Base-by-base conservation (phyloP, 2,329 filamentous ascomycete species). In the Delphinella strobiligena region DNA sequence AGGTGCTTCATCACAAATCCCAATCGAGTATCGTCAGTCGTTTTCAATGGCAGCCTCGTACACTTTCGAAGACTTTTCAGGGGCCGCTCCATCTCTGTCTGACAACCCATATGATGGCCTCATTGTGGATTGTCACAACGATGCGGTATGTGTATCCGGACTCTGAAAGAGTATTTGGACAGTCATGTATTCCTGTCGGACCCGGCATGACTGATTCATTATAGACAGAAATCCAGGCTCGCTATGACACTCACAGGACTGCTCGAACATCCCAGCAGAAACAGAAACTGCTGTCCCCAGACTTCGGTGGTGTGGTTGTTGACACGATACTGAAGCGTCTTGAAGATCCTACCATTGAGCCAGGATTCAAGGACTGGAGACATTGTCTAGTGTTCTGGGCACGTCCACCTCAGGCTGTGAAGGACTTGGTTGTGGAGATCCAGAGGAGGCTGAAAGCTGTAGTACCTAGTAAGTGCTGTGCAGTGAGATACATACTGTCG, bases 341-440 rank as follows among this genome's bases (percentile, higher is more conserved):
- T 22, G 72, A 80, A 48, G 69, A 79, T 32, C 72, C 72, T 1
- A 60, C 69, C 1, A 62, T 80, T 27, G 71, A 84, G 46, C 79
- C 78, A 1, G 75, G 74, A 1, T 93, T 82, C 55, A 58, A 68
- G 37, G 89, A 96, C 55, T 73, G 75, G 31, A 70, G 89, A 31
- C 72, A 94, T 53, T 93, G 88, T 55, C 68, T 95, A 9, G 83
- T 87, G 1, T 79, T 95, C 54, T 95, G 87, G 86, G 85, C 83
- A 3, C 71, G 88, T 5, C 89, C 89, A 12, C 82, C 88, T 1
- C 62, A 74, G 34, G 75, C 80, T 49, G 68, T 95, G 14, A 68
- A 80, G 34, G 62, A 71, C 15, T 62, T 96, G 43, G 75, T 89
- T 2, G 61, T 64, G 2, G 70, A 72, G 41, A 62, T 95, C 19